A percentile compares a stretch with the other conserved stretches of the same genome.
phyloP scores from a whole-genome alignment of 1,284 basidiomycete species.

The Pseudozyma pruni region DNA sequence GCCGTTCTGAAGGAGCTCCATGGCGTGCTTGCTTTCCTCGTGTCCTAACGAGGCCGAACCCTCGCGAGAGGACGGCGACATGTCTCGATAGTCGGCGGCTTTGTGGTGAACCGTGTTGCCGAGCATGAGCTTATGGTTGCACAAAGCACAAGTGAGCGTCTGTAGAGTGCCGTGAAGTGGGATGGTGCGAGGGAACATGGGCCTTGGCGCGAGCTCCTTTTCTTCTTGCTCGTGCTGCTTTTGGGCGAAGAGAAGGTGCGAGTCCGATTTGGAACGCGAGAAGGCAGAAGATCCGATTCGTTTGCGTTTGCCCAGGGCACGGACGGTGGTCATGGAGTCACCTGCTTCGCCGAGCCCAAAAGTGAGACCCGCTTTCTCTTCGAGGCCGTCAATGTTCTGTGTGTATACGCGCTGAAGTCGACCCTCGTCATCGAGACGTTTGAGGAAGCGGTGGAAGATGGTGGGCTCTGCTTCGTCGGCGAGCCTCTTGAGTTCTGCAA shows the following conservation, averaged over 20 bases:
- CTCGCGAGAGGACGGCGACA: conserved; percentile 26
- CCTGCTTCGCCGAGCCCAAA: conserved; percentile 69
- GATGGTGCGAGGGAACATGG: conserved; percentile 77
- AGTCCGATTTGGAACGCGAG: conserved; percentile 57
- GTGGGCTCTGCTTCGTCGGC: conserved; percentile 84
- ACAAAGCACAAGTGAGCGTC: conserved; percentile 82
- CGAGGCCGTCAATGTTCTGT: conserved; percentile 93
- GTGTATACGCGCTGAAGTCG: conserved; percentile 90
- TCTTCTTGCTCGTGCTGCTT: conserved; percentile 65
- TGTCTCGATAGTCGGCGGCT: conserved; percentile 21
- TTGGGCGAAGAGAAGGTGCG: conserved; percentile 48
- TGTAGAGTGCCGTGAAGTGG: conserved; percentile 89
- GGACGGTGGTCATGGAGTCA: conserved; percentile 46
- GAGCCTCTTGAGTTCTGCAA: conserved; percentile 84
- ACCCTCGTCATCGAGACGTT: conserved; percentile 82
- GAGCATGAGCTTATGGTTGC: conserved; percentile 72
- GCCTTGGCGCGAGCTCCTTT: conserved; percentile 64
- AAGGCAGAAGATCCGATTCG: conserved; percentile 20
- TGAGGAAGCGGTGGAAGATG: conserved; percentile 87
- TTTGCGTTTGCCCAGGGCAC: conserved; percentile 56
- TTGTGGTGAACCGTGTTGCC: conserved; percentile 37
- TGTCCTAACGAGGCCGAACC: conserved; percentile 37
- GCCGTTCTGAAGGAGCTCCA: conserved; percentile 69
- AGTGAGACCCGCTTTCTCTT: conserved; percentile 77
- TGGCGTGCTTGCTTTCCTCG: conserved; percentile 46